These are phyloP conservation scores for Porogramme epimiltina DNA, from an alignment of 1,284 basidiomycete genomes.

Conservation along the genomic window DNA sequence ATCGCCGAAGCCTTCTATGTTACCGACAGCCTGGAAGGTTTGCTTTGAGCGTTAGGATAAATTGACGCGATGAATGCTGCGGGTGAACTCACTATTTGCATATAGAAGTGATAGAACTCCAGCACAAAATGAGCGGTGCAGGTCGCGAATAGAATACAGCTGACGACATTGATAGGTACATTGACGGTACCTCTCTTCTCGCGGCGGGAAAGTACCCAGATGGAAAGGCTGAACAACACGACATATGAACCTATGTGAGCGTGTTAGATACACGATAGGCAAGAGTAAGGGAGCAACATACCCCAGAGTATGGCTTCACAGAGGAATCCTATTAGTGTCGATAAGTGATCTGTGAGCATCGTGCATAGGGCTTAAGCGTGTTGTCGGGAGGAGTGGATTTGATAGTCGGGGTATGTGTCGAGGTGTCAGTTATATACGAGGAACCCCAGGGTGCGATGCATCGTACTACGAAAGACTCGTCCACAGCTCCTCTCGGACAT, in stretches of 20 bases:
- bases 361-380: no score
- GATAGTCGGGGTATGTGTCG: no score
- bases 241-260: slow-evolving; percentile 10
- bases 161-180: slow-evolving; percentile 29
- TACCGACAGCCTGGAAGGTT: slow-evolving; percentile 2
- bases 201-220: slow-evolving; percentile 19
- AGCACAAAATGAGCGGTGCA: slow-evolving; percentile 39
- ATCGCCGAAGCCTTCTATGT: slow-evolving; percentile 25
- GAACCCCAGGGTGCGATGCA: no score
- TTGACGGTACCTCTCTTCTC: neutral
- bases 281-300: no score
- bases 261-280: neutral
- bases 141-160: slow-evolving; percentile 32
- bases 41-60: neutral
- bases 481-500: no score
- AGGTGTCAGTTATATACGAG: no score
- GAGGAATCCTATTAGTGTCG: slow-evolving; percentile 35
- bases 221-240: slow-evolving; percentile 6
- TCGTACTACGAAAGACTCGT: no score
- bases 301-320: slow-evolving; percentile 37
- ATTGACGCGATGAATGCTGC: neutral
- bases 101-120: slow-evolving; percentile 41
- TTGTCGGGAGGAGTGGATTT: no score
- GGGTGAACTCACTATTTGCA: slow-evolving; percentile 29
- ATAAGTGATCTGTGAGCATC: no score